phyloP scores from a whole-genome alignment of 2,329 filamentous ascomycete species.

The Nigrograna mackinnonii region DNA sequence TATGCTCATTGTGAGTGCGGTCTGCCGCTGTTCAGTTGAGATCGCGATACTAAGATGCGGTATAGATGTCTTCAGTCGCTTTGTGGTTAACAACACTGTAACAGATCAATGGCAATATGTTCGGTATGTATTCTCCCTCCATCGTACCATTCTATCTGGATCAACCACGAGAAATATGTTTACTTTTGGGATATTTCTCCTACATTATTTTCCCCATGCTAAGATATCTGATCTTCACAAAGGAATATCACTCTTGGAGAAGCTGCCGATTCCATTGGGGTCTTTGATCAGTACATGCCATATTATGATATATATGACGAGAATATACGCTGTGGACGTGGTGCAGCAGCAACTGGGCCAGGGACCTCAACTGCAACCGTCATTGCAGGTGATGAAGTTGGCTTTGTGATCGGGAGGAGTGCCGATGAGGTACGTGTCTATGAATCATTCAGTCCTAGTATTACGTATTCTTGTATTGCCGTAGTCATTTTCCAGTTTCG shows the following conservation, averaged over 20 bases:
- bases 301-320: slow-evolving; percentile 14
- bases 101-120: slow-evolving; percentile 18
- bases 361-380: slow-evolving; percentile 12
- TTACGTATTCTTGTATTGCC: too few species aligned
- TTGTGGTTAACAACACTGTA: slow-evolving; percentile 15
- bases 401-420: slow-evolving; percentile 10
- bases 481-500: too few species aligned
- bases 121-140: slow-evolving; percentile 3
- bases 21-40: too few species aligned
- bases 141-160: too few species aligned
- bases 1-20: too few species aligned
- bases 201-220: not conserved
- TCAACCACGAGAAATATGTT: too few species aligned
- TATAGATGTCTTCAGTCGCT: slow-evolving; percentile 16
- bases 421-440: slow-evolving; percentile 7
- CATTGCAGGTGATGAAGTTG: slow-evolving; percentile 8
- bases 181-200: too few species aligned
- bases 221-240: not conserved
- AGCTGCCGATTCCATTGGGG: slow-evolving; percentile 6
- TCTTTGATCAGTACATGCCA: slow-evolving; percentile 18
- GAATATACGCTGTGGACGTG: slow-evolving; percentile 11
- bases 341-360: slow-evolving; percentile 5
- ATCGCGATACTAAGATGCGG: too few species aligned
- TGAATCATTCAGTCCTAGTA: too few species aligned
- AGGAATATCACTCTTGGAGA: slow-evolving; percentile 14